Evolutionary conservation across 1,284 basidiomycete species (phyloP), one percentile per base, ranked within the genome.

Genomic region (Trichosporon ovoides): DNA sequence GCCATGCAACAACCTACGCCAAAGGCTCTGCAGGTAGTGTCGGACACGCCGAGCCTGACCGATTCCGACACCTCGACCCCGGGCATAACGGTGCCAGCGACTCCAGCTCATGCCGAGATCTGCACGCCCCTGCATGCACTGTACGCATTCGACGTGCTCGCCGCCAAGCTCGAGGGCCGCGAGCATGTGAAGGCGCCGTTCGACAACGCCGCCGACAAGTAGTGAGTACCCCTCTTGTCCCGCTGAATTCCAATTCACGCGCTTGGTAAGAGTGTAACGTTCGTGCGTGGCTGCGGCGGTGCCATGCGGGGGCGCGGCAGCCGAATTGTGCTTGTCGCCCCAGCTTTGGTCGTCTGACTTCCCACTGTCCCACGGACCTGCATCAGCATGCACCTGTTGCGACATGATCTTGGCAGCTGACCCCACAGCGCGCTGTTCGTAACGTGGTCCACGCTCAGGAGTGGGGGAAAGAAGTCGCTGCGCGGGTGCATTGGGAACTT

Each of bases 401-500:
- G n/a, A n/a, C n/a, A n/a, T n/a, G n/a, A n/a, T 14, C n/a, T n/a
- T n/a, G n/a, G n/a, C n/a, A 18, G 34, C 59, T 54, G 28, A 50
- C 28, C 28, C 28, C 34, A 5, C 66, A 94, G 92, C 75, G 92
- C 93, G 7, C 81, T 98, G 57, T 98, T 98, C 77, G 91, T 98
- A 35, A 98, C 95, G 2, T 98, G 95, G 94, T 94, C 92, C 78
- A 88, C 68, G 18, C 61, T 65, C 34, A 62, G 62, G 24, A 61
- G 67, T 14, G 24, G 59, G 0, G 60, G 66, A 28, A 60, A 59
- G 60, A 77, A 83, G 22, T 80, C 85, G 50, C 80, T 98, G 60
- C 81, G 95, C 60, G 95, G 95, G 24, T 98, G 95, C 78, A 98
- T 98, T 66, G 95, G 95, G 68, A 94, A 85, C 72, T 98, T 98